These are phyloP conservation scores for Coelastrella sp. DNA, from an alignment of 139 green algal species.

Conservation along the genomic window DNA sequence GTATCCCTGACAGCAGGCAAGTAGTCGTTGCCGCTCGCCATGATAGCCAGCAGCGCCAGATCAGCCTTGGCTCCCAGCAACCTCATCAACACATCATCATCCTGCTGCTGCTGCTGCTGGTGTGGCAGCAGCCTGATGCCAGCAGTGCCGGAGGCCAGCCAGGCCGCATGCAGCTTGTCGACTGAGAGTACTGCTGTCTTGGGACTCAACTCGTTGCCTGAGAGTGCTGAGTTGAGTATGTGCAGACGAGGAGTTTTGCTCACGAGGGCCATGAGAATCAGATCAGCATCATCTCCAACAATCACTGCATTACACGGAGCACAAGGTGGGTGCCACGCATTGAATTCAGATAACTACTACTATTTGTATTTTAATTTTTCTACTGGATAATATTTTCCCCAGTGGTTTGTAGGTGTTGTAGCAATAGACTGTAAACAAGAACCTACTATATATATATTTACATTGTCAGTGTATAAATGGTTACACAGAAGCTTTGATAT, in stretches of 20 bases:
- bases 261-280: conserved; percentile 84
- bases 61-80: conserved; percentile 63
- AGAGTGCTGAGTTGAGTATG: conserved; percentile 52
- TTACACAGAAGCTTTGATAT: no score
- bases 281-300: conserved; percentile 84
- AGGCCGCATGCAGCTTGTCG: conserved; percentile 42
- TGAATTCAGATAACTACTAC: no score
- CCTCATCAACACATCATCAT: conserved; percentile 4
- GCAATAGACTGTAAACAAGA: no score
- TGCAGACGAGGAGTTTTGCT: conserved; percentile 46
- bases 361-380: no score
- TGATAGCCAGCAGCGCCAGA: conserved; percentile 72
- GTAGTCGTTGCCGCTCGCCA: conserved; percentile 86
- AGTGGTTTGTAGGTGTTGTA: no score
- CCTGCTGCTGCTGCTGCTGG: conserved; percentile 6
- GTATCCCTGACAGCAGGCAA: conserved; percentile 65
- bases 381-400: no score
- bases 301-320: conserved; percentile 55
- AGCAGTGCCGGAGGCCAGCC: not conserved
- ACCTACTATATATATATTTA: no score
- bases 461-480: no score
- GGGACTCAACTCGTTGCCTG: not conserved
- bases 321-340: no score
- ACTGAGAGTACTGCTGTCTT: conserved; percentile 27
- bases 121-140: not conserved